Evolutionary conservation across 2,329 filamentous ascomycete species (phyloP).

Genomic region (Xylariaceae sp.): DNA sequence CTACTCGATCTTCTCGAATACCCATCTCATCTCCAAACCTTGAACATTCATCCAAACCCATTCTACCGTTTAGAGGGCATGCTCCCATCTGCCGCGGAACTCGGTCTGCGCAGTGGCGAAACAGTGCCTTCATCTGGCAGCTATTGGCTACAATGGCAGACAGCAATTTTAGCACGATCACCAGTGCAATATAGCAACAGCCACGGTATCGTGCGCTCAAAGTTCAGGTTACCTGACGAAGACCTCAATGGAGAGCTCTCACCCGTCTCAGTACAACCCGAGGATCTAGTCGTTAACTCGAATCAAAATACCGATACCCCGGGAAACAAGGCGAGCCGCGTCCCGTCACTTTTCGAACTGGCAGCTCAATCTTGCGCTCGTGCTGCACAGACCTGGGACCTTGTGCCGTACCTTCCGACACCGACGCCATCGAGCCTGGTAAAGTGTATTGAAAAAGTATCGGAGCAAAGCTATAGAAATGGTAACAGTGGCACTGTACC

Average conservation of each 20-base stretch:
- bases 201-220: slow-evolving; percentile 26
- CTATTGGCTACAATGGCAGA: slow-evolving; percentile 20
- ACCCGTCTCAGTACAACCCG: slow-evolving; percentile 20
- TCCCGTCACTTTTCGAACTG: slow-evolving; percentile 50
- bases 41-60: slow-evolving; percentile 61
- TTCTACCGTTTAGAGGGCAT: slow-evolving; percentile 43
- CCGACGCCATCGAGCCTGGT: slow-evolving; percentile 38
- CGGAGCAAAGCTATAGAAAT: slow-evolving; percentile 37
- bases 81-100: slow-evolving; percentile 4
- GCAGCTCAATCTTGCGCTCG: slow-evolving; percentile 45
- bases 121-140: not conserved
- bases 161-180: slow-evolving; percentile 22
- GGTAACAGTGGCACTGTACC: slow-evolving; percentile 41
- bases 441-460: slow-evolving; percentile 38
- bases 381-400: slow-evolving; percentile 39
- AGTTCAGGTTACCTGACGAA: slow-evolving; percentile 24
- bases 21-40: slow-evolving; percentile 42
- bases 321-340: slow-evolving; percentile 27
- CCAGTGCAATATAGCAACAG: slow-evolving; percentile 32
- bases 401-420: slow-evolving; percentile 41
- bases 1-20: slow-evolving; percentile 52
- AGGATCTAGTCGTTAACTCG: slow-evolving; percentile 19
- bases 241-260: slow-evolving; percentile 1
- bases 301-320: slow-evolving; percentile 3
- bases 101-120: not conserved